Conservation (phyloP, 371 early-diverging fungal species). For the Gilbertella persicaria region DNA sequence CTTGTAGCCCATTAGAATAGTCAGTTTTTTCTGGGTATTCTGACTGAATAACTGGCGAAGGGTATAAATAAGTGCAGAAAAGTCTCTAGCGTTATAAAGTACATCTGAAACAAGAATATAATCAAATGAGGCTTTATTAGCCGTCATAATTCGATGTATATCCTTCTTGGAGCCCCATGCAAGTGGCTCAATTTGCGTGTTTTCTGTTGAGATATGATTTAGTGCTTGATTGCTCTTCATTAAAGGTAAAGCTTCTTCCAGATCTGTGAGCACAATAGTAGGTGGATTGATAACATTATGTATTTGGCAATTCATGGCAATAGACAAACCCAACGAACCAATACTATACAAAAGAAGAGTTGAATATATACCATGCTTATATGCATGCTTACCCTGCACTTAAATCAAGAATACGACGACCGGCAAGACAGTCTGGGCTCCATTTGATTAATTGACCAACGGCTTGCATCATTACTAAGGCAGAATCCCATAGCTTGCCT, state of each 20-base stretch:
- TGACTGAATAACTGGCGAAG: conserved; percentile 7
- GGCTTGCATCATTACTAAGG: conserved; percentile 38
- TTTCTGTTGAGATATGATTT: conserved; percentile 21
- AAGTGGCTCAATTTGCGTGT: conserved; percentile 17
- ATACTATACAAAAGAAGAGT: not conserved
- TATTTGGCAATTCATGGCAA: conserved; percentile 5
- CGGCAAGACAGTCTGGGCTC: conserved; percentile 12
- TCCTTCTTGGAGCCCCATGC: conserved; percentile 24
- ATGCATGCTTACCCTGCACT: conserved; percentile 47
- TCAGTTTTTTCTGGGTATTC: conserved; percentile 25
- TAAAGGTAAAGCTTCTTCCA: conserved; percentile 40
- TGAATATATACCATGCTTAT: not conserved
- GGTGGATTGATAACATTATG: conserved; percentile 9
- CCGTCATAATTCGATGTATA: not conserved
- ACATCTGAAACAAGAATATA: conserved; percentile 52
- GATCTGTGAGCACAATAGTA: conserved; percentile 36
- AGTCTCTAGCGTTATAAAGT: conserved; percentile 43
- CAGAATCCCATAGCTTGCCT: conserved; percentile 60
- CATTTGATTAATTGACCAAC: conserved; percentile 22
- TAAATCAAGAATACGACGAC: conserved; percentile 46
- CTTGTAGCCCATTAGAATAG: conserved; percentile 59
- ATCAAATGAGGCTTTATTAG: conserved; percentile 22
- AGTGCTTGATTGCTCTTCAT: conserved; percentile 34
- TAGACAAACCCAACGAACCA: conserved; percentile 14
- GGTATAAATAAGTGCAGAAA: conserved; percentile 33